Base-by-base conservation (phyloP, 306 rosid species). In the Dryas alaskensis region DNA sequence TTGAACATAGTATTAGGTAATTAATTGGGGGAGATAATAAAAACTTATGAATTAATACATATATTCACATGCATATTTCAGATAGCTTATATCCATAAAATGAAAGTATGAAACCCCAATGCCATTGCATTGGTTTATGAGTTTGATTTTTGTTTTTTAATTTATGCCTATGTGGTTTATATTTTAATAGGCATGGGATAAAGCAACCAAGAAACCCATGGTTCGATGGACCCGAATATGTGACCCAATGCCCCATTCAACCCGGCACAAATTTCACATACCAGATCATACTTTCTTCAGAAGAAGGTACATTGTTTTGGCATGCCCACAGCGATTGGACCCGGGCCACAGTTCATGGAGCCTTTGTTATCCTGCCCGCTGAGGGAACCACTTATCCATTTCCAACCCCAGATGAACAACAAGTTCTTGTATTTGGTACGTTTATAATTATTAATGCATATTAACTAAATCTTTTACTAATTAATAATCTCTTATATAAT, bases 291-390 rank as follows among this genome's bases (percentile, higher is more conserved):
- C 77, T 89, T 58, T 82, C 88, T 0, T 63, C 40, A 0, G 91
- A 87, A 64, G 94, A 87, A 83, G 91, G 89, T 37, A 89, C 94
- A 3, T 8, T 89, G 0, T 89, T 87, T 85, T 89, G 91, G 94
- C 91, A 89, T 62, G 91, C 94, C 12, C 91, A 87, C 4, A 87
- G 88, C 72, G 83, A 77, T 5, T 85, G 84, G 86, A 43, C 79
- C 1, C 49, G 92, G 0, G 90, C 92, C 50, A 89, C 95, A 0
- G 90, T 89, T 69, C 83, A 89, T 37, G 95, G 95, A 3, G 90
- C 90, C 39, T 77, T 85, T 58, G 64, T 83, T 3, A 19, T 89
- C 39, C 74, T 71, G 47, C 95, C 95, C 22, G 81, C 78, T 61
- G 64, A 51, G 16, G 78, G 78, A 59, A 79, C 73, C 48, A 19